Percentiles rank a stretch among this genome's conserved stretches.
Evolutionary conservation across 75 land plant species (phyloP).

Genomic region (Sequoiadendron giganteum): DNA sequence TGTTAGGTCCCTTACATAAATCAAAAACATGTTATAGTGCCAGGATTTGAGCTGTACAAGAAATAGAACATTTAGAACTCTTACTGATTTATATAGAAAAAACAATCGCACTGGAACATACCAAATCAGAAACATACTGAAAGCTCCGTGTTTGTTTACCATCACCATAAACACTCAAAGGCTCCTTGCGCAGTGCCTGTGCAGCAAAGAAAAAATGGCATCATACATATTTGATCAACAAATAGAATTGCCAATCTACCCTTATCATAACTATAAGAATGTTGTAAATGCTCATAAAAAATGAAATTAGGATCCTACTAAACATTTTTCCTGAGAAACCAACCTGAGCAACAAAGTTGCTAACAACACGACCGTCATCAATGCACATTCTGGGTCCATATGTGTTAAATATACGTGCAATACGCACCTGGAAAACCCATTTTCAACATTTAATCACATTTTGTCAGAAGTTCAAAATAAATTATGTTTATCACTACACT

Average conservation of each 20-base stretch:
- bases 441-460: neutral
- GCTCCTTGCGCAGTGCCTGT: constrained; percentile 64
- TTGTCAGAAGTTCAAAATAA: neutral
- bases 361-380: constrained; percentile 82
- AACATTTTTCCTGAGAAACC: neutral
- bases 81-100: neutral
- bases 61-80: neutral
- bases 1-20: neutral
- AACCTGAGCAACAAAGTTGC: constrained; percentile 81
- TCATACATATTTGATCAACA: neutral
- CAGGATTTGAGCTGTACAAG: neutral
- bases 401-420: constrained; percentile 77
- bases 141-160: constrained; percentile 73
- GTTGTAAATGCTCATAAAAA: neutral
- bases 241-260: neutral
- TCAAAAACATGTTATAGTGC: neutral
- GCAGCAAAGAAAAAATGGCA: neutral
- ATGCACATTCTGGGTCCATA: constrained; percentile 86
- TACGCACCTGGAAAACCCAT: constrained; percentile 44
- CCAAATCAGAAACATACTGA: constrained; percentile 64
- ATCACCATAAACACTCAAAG: constrained; percentile 72
- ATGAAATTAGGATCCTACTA: neutral
- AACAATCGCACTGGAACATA: constrained; percentile 7
- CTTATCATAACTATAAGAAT: neutral
- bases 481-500: neutral